Evolutionary conservation across 23 red algal genomes (phyloP).

Genomic region (Gracilaria domingensis): DNA sequence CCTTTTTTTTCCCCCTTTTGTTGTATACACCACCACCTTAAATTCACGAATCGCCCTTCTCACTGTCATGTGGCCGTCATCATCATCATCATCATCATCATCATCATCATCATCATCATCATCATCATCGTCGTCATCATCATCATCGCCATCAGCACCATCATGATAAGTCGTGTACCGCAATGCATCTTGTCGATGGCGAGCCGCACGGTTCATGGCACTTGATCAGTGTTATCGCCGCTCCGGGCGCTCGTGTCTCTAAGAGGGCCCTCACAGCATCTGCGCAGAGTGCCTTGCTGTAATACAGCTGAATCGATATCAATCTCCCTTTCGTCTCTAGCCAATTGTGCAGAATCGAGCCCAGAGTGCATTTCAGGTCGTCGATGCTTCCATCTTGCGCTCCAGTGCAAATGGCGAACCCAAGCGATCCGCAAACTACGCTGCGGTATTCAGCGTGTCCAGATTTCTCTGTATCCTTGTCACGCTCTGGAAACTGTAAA

Average conservation of each 20-base stretch:
- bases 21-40: neutral
- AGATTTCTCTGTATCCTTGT: neutral
- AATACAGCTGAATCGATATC: slow-evolving; percentile 16
- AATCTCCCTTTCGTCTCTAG: neutral
- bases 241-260: neutral
- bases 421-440: slow-evolving; percentile 3
- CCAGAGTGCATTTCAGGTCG: neutral
- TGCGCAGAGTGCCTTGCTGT: neutral
- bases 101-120: too few relatives aligned
- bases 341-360: neutral
- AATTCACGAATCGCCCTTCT: neutral
- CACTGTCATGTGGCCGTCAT: neutral
- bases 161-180: slow-evolving; percentile 1
- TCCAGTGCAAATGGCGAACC: neutral
- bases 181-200: slow-evolving; percentile 8
- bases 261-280: neutral
- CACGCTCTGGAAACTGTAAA: neutral
- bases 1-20: neutral
- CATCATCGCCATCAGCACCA: too few relatives aligned
- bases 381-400: neutral
- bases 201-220: neutral
- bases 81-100: too few relatives aligned
- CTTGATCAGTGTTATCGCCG: slow-evolving; percentile 16
- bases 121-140: too few relatives aligned
- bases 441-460: neutral